A percentile compares a stretch with the other conserved stretches of the same genome.
Conservation (phyloP, 2,329 filamentous ascomycete genomes). For the Aspergillus piperis region DNA sequence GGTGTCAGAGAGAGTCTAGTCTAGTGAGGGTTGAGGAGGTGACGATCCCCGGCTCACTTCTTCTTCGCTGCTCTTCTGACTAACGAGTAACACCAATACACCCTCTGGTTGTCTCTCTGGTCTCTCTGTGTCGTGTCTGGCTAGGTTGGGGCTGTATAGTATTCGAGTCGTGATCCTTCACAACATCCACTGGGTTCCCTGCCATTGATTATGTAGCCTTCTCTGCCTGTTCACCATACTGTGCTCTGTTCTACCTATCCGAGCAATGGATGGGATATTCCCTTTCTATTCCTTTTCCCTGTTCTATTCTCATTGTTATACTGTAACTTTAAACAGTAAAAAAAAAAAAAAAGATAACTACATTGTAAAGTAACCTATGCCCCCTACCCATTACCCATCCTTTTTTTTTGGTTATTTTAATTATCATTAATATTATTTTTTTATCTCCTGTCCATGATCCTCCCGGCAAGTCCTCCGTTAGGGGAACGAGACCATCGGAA, state of each 20-base stretch:
- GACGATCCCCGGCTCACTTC: slow-evolving; percentile 14
- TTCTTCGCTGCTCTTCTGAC: not conserved
- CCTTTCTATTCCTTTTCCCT: not conserved
- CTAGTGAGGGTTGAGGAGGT: slow-evolving; percentile 9
- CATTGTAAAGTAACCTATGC: not conserved
- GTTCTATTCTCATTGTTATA: not conserved
- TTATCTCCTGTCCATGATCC: not conserved
- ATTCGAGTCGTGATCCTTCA: not conserved
- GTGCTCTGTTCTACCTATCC: too few species aligned
- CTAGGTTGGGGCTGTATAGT: too few species aligned
- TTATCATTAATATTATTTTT: not conserved
- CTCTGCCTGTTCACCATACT: too few species aligned
- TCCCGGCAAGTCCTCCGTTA: not conserved
- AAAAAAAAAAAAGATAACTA: too few species aligned
- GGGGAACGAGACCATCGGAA: slow-evolving; percentile 1
- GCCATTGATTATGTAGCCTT: too few species aligned
- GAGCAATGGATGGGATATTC: too few species aligned
- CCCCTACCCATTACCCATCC: not conserved
- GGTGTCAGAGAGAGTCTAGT: slow-evolving; percentile 16
- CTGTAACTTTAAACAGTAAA: too few species aligned
- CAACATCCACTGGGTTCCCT: too few species aligned
- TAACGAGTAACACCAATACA: slow-evolving; percentile 6
- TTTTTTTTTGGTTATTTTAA: not conserved
- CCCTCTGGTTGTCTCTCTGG: too few species aligned
- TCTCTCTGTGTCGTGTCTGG: too few species aligned